Conservation (phyloP, 768 basidiomycete genomes). For the Gloeopeniophorella convolvens region DNA sequence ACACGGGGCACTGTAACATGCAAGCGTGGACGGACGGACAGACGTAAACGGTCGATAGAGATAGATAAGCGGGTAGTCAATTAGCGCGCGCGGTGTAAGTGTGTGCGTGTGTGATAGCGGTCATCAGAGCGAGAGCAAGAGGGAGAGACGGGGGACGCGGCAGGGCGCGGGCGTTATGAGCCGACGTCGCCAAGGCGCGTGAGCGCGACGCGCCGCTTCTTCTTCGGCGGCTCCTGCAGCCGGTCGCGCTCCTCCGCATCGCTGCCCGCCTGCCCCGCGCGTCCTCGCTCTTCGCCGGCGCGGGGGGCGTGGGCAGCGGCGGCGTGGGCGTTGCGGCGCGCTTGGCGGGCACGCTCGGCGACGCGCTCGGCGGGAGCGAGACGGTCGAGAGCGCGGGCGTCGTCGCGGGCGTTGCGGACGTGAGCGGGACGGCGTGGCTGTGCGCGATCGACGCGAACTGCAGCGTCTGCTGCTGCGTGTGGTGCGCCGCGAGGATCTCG, state of each 20-base stretch:
- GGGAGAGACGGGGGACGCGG: not conserved
- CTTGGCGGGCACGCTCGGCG: conserved; percentile 20
- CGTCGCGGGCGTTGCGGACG: conserved; percentile 34
- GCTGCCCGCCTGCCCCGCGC: conserved; percentile 21
- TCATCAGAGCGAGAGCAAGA: not conserved
- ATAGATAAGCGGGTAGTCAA: no score
- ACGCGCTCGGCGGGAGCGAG: conserved; percentile 16
- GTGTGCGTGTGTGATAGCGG: no score
- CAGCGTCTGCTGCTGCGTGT: conserved; percentile 85
- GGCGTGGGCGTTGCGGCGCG: conserved; percentile 29
- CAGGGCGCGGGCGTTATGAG: conserved; percentile 3
- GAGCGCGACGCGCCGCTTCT: conserved; percentile 76
- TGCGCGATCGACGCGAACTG: conserved; percentile 90
- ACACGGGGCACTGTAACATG: no score
- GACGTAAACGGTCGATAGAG: no score
- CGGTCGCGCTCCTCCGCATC: conserved; percentile 23
- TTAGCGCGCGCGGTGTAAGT: no score
- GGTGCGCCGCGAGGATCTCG: conserved; percentile 82
- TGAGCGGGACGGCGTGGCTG: conserved; percentile 65
- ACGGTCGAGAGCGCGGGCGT: conserved; percentile 30
- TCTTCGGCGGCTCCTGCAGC: conserved; percentile 62
- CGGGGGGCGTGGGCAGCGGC: conserved; percentile 4
- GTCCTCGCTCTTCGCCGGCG: conserved; percentile 23
- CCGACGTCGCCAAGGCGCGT: conserved; percentile 54
- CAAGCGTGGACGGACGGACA: no score